These are phyloP conservation scores for Saturnispora kantuleensis DNA, from an alignment of 805 yeast species.

Conservation along the genomic window DNA sequence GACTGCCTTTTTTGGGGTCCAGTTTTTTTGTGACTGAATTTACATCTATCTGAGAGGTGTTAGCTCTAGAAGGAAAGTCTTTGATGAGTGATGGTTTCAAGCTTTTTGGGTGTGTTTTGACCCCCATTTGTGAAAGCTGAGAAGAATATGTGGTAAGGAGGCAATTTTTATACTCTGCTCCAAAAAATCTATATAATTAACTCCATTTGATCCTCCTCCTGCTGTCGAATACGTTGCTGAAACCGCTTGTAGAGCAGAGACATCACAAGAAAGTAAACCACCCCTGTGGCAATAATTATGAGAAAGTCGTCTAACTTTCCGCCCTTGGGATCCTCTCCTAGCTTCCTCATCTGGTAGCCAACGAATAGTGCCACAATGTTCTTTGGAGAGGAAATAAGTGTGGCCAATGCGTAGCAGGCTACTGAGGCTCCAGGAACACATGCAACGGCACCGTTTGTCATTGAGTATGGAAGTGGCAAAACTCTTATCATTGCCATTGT, in stretches of 20 bases:
- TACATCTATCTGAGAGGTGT: too few species aligned
- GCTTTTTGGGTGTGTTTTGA: too few species aligned
- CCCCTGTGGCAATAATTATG: slow-evolving; percentile 48
- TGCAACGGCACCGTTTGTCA: slow-evolving; percentile 87
- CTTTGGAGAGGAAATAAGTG: slow-evolving; percentile 73
- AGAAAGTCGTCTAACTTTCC: slow-evolving; percentile 49
- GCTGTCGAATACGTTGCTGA: slow-evolving; percentile 18
- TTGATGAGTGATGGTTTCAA: too few species aligned
- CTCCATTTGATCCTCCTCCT: background rate
- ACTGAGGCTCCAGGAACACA: slow-evolving; percentile 70
- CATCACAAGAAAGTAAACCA: slow-evolving; percentile 50
- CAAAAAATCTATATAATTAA: background rate
- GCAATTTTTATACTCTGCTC: too few species aligned
- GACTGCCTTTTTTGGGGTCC: too few species aligned
- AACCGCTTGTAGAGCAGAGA: slow-evolving; percentile 54
- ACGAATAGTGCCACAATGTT: slow-evolving; percentile 64
- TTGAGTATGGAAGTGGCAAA: slow-evolving; percentile 89
- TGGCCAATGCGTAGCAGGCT: slow-evolving; percentile 57
- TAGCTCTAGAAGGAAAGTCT: too few species aligned
- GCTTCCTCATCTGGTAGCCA: slow-evolving; percentile 61
- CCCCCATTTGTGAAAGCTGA: too few species aligned
- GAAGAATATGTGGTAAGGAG: too few species aligned
- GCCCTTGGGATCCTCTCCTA: slow-evolving; percentile 46
- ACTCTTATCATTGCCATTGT: slow-evolving; percentile 64
- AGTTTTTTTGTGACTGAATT: too few species aligned